These are phyloP conservation scores for Ceriops decandra DNA, from an alignment of 345 rosid species.

Conservation along the genomic window DNA sequence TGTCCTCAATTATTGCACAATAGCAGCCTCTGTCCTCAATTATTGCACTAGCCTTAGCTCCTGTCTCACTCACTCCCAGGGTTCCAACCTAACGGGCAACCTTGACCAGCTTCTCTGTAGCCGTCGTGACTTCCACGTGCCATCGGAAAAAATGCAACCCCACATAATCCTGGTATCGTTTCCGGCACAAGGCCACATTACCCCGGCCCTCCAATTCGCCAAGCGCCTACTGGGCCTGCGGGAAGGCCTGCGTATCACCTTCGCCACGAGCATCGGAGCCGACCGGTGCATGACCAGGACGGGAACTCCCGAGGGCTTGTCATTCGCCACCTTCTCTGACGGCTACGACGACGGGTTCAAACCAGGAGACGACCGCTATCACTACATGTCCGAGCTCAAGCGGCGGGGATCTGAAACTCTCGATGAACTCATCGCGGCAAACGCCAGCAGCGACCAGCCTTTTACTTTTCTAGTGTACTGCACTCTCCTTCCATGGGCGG, in stretches of 20 bases:
- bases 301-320: constrained; percentile 29
- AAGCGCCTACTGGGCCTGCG: constrained; percentile 39
- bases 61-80: too few relatives aligned
- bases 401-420: constrained; percentile 41
- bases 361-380: constrained; percentile 18
- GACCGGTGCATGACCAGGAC: constrained; percentile 38
- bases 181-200: constrained; percentile 68
- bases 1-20: too few relatives aligned
- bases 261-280: constrained; percentile 37
- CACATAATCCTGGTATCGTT: constrained; percentile 49
- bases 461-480: constrained; percentile 47
- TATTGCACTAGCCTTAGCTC: too few relatives aligned
- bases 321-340: constrained; percentile 49
- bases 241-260: constrained; percentile 48
- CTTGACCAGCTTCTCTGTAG: too few relatives aligned
- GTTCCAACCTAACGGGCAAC: too few relatives aligned
- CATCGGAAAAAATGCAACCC: constrained; percentile 18
- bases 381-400: constrained; percentile 34
- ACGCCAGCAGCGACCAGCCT: constrained; percentile 15
- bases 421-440: constrained; percentile 26
- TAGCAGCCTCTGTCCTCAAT: too few relatives aligned
- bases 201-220: constrained; percentile 57
- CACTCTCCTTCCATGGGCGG: constrained; percentile 52
- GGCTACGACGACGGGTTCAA: constrained; percentile 57
- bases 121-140: not conserved